phyloP scores from a whole-genome alignment of 805 yeast species.

The Candida saitoana region DNA sequence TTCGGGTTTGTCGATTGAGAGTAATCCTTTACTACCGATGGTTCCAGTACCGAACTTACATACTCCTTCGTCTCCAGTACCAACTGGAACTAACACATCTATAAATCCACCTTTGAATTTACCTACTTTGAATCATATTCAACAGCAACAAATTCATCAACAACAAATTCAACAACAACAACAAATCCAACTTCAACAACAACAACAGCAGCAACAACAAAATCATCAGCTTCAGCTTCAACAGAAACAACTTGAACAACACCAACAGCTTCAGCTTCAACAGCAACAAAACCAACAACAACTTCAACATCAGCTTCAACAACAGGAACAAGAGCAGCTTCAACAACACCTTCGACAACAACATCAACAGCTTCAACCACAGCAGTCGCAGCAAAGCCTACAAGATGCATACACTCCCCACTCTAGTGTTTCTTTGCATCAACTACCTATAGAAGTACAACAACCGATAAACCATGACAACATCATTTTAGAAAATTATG shows the following conservation, averaged over 20 bases:
- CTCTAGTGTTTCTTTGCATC: not conserved
- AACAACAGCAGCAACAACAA: constrained; percentile 6
- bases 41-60: not conserved
- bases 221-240: constrained; percentile 5
- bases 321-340: not conserved
- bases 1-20: not conserved
- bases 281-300: constrained; percentile 2
- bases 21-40: not conserved
- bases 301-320: not conserved
- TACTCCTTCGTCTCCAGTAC: not conserved
- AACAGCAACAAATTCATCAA: not conserved
- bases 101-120: not conserved
- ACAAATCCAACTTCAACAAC: constrained; percentile 6
- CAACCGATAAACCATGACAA: constrained; percentile 7
- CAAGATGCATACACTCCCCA: too few species aligned
- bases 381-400: too few species aligned
- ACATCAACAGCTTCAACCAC: not conserved
- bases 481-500: constrained; percentile 20
- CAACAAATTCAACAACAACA: not conserved
- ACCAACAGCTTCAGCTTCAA: not conserved
- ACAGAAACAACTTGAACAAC: constrained; percentile 1
- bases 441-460: not conserved
- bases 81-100: not conserved
- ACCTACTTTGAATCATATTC: not conserved
- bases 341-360: not conserved